Evolutionary conservation across 1,139 yeast species (phyloP).

Genomic region (Pichia sp.): DNA sequence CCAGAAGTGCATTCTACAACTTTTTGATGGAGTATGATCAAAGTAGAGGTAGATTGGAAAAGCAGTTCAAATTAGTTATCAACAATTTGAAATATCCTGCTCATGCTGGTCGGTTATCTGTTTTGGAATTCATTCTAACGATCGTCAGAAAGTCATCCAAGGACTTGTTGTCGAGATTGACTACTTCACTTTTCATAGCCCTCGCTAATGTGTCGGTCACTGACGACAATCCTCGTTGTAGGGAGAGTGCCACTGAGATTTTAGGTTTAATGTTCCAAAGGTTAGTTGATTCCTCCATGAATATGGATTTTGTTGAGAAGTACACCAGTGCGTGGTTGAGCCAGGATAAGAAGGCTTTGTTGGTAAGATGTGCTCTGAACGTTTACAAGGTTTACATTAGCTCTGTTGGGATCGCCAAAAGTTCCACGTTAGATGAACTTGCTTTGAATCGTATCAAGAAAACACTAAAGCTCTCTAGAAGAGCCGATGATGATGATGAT

Average conservation of each 20-base stretch:
- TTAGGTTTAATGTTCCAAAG: slow-evolving; percentile 54
- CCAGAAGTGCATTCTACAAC: slow-evolving; percentile 79
- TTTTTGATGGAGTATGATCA: slow-evolving; percentile 94
- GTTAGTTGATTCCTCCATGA: slow-evolving; percentile 34
- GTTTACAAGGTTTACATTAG: slow-evolving; percentile 61
- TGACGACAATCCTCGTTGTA: slow-evolving; percentile 76
- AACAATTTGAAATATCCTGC: slow-evolving; percentile 82
- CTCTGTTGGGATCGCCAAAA: slow-evolving; percentile 44
- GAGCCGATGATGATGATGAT: slow-evolving; percentile 32
- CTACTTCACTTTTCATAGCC: slow-evolving; percentile 78
- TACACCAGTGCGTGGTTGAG: slow-evolving; percentile 67
- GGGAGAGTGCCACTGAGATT: slow-evolving; percentile 76
- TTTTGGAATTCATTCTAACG: slow-evolving; percentile 77
- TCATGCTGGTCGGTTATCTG: slow-evolving; percentile 82
- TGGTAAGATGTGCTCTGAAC: slow-evolving; percentile 74
- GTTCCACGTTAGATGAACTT: slow-evolving; percentile 36
- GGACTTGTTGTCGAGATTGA: slow-evolving; percentile 56
- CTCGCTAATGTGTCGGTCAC: slow-evolving; percentile 72
- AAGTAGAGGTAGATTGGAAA: slow-evolving; percentile 79
- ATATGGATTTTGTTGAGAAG: slow-evolving; percentile 48
- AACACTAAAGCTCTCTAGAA: slow-evolving; percentile 34
- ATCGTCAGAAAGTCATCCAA: slow-evolving; percentile 64
- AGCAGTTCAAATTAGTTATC: slow-evolving; percentile 78
- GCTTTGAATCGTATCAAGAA: slow-evolving; percentile 21
- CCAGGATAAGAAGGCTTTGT: slow-evolving; percentile 47